phyloP scores from a whole-genome alignment of 345 rosid genomes.

The Populus ilicifolia region DNA sequence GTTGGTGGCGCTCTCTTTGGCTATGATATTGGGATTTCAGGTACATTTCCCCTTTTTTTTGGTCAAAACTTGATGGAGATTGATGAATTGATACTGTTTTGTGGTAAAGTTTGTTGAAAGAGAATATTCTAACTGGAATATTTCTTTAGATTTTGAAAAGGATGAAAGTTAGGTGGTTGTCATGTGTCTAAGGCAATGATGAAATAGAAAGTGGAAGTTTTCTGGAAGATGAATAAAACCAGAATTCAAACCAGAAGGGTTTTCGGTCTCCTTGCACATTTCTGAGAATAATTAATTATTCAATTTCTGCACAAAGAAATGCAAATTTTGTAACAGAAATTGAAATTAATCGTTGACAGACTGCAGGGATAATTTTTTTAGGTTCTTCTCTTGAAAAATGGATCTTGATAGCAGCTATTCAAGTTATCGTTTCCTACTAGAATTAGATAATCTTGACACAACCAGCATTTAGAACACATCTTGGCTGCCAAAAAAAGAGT shows the following conservation, averaged over 20 bases:
- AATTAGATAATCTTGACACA: not conserved
- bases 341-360: not conserved
- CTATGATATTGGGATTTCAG: conserved; percentile 91
- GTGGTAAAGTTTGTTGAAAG: not conserved
- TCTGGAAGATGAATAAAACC: not conserved
- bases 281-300: not conserved
- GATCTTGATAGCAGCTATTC: not conserved
- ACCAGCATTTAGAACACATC: not conserved
- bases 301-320: not conserved
- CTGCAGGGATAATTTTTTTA: not conserved
- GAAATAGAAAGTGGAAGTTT: not conserved
- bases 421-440: not conserved
- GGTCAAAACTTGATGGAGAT: not conserved
- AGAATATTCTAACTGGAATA: conserved; percentile 4
- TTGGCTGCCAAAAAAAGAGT: not conserved
- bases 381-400: not conserved
- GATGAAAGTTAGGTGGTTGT: not conserved
- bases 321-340: not conserved
- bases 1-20: conserved; percentile 87
- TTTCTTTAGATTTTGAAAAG: not conserved
- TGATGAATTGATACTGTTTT: not conserved
- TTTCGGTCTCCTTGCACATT: not conserved
- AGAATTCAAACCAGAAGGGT: not conserved
- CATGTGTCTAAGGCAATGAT: not conserved
- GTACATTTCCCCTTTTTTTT: conserved; percentile 19